phyloP scores from a whole-genome alignment of 345 rosid species.

The Aegle marmelos region DNA sequence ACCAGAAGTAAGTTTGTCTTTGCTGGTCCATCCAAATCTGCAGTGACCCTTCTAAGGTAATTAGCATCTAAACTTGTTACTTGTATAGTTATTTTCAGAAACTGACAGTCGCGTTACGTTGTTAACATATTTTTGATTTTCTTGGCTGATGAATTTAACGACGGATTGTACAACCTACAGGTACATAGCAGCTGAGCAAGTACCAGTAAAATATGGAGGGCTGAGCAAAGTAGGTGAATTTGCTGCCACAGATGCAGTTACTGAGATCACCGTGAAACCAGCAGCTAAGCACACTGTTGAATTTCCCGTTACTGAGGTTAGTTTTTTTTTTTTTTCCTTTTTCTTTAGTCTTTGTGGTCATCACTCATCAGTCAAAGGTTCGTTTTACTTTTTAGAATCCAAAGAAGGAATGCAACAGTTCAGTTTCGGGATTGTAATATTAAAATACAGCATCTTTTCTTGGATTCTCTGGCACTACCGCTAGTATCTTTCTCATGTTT shows the following conservation, averaged over 20 bases:
- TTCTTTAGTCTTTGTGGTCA: background rate
- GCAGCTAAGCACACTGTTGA: conserved; percentile 64
- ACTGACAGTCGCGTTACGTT: background rate
- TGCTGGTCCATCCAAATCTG: conserved; percentile 71
- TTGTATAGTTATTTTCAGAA: background rate
- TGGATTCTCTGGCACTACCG: background rate
- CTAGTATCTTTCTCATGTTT: background rate
- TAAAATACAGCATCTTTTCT: background rate
- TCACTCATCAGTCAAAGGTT: background rate
- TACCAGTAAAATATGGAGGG: conserved; percentile 64
- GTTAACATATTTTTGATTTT: background rate
- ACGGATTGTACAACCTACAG: conserved; percentile 28
- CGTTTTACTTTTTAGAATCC: conserved; percentile 1
- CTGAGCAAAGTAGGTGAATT: conserved; percentile 53
- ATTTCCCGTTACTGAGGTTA: conserved; percentile 71
- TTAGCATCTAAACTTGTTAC: conserved; percentile 5
- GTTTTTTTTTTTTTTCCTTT: background rate
- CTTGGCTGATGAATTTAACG: background rate
- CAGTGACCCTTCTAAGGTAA: conserved; percentile 81
- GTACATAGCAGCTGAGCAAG: conserved; percentile 62
- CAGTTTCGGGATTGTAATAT: background rate
- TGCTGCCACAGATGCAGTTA: conserved; percentile 42
- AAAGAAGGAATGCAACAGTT: background rate
- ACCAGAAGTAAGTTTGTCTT: conserved; percentile 86
- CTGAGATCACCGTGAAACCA: conserved; percentile 60